Evolutionary conservation across 495 filamentous ascomycete genomes (phyloP).

Genomic region (Bombardia bombarda): DNA sequence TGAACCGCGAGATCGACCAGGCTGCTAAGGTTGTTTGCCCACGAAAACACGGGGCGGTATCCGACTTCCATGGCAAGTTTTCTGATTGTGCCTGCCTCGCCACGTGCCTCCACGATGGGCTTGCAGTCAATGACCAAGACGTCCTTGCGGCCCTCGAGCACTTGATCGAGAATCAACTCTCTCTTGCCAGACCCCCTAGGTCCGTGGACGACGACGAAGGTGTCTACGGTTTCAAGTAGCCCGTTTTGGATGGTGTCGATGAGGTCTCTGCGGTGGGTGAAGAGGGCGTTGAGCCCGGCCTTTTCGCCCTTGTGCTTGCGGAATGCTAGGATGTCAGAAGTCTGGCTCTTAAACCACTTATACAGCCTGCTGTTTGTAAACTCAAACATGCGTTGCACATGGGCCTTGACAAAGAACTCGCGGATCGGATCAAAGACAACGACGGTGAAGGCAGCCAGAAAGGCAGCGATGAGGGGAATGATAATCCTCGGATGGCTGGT

Average conservation of each 20-base stretch:
- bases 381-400: constrained; percentile 71
- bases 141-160: constrained; percentile 66
- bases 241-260: constrained; percentile 78
- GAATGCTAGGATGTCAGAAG: constrained; percentile 55
- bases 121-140: constrained; percentile 93
- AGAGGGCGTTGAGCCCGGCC: constrained; percentile 68
- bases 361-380: constrained; percentile 61
- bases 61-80: constrained; percentile 79
- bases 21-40: constrained; percentile 91
- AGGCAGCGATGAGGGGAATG: constrained; percentile 70
- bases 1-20: constrained; percentile 87
- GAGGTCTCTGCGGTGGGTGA: constrained; percentile 75
- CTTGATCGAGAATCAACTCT: constrained; percentile 78
- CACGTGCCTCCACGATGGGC: constrained; percentile 82
- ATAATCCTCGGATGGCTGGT: constrained; percentile 82
- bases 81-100: constrained; percentile 79
- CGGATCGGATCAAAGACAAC: constrained; percentile 87
- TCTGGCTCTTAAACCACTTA: constrained; percentile 74
- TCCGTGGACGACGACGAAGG: constrained; percentile 90
- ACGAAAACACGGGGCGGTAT: constrained; percentile 89
- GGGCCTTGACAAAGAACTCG: constrained; percentile 80
- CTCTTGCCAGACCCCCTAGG: constrained; percentile 86
- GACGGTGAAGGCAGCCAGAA: constrained; percentile 79
- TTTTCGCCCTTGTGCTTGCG: constrained; percentile 48
- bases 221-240: constrained; percentile 79